These are phyloP conservation scores for Hortaea werneckii DNA, from an alignment of 2,329 filamentous ascomycete species.

Conservation along the genomic window DNA sequence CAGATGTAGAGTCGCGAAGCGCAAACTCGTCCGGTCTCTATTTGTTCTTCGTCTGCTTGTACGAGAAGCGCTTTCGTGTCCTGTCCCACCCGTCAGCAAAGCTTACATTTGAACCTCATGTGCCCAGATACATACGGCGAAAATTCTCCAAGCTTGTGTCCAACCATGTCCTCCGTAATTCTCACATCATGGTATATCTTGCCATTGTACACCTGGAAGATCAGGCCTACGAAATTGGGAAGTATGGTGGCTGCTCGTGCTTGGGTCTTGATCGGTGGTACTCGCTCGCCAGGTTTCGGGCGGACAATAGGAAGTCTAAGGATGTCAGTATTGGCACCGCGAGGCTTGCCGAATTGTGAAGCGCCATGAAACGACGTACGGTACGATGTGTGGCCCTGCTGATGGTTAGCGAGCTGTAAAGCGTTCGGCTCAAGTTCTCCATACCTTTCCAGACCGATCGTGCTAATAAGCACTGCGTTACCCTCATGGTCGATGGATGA, in stretches of 20 bases:
- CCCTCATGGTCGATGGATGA: constrained; percentile 14
- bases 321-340: constrained; percentile 3
- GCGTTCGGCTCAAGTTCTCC: not conserved
- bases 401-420: no score
- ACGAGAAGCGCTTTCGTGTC: constrained; percentile 57
- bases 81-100: constrained; percentile 29
- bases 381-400: constrained; percentile 58
- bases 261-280: constrained; percentile 71
- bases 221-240: constrained; percentile 81
- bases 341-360: no score
- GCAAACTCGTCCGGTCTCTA: constrained; percentile 22
- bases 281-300: constrained; percentile 51
- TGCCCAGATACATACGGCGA: constrained; percentile 55
- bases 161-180: constrained; percentile 93
- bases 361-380: constrained; percentile 41
- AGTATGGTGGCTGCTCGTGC: constrained; percentile 82
- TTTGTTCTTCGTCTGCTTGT: constrained; percentile 63
- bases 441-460: constrained; percentile 88
- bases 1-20: no score
- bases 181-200: constrained; percentile 73
- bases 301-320: constrained; percentile 52
- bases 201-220: constrained; percentile 86
- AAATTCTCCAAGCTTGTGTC: constrained; percentile 89
- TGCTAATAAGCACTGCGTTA: constrained; percentile 32
- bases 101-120: no score